phyloP scores from a whole-genome alignment of 768 basidiomycete species.

The Porpolomopsis calyptriformis region DNA sequence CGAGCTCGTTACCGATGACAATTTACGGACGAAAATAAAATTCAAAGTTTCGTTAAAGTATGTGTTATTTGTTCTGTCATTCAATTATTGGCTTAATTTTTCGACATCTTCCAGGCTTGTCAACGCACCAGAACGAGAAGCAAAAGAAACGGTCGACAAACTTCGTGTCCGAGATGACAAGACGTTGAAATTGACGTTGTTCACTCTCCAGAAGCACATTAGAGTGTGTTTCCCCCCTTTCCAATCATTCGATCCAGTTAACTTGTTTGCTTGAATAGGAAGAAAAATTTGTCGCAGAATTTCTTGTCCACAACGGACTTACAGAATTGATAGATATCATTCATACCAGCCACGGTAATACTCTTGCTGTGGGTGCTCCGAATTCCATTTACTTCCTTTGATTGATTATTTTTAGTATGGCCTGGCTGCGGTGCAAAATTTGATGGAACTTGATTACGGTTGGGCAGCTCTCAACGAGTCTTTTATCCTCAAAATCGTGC shows the following conservation, averaged over 20 bases:
- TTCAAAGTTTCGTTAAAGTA: constrained; percentile 71
- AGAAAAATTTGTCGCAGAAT: constrained; percentile 73
- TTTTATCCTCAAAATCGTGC: constrained; percentile 72
- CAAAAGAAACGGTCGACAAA: constrained; percentile 63
- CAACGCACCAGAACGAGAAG: constrained; percentile 71
- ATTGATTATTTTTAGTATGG: constrained; percentile 48
- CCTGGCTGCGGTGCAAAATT: constrained; percentile 72
- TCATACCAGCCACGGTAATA: constrained; percentile 61
- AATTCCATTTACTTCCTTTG: background rate
- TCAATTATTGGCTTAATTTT: background rate
- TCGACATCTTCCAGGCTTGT: constrained; percentile 44
- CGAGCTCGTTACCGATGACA: constrained; percentile 80
- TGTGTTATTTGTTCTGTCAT: constrained; percentile 14
- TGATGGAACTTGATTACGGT: constrained; percentile 80
- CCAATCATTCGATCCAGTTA: too few species aligned
- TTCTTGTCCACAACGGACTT: constrained; percentile 64
- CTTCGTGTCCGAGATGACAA: constrained; percentile 49
- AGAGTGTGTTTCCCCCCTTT: constrained; percentile 30
- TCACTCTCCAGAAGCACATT: constrained; percentile 71
- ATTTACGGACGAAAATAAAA: constrained; percentile 72
- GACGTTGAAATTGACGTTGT: constrained; percentile 56
- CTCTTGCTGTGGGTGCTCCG: constrained; percentile 53
- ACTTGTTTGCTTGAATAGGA: constrained; percentile 37
- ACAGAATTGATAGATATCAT: constrained; percentile 63
- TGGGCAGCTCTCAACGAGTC: constrained; percentile 62